Evolutionary conservation across 306 rosid genomes (phyloP).

Genomic region (Lathyrus tuberosus): DNA sequence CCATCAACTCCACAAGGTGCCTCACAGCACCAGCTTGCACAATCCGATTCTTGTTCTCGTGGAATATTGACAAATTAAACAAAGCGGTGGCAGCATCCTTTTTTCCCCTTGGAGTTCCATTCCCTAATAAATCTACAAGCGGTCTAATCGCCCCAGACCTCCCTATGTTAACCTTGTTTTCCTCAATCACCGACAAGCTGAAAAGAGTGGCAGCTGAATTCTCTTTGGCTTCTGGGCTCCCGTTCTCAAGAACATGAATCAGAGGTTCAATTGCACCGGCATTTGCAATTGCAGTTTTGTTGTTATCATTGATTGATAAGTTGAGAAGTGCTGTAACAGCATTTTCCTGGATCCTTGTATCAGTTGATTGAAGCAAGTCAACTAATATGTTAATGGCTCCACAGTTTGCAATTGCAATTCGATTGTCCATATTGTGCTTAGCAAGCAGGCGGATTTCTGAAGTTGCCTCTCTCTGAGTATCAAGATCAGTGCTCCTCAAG

Average conservation of each 20-base stretch:
- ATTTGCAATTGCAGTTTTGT: conserved; percentile 76
- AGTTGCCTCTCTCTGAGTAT: conserved; percentile 78
- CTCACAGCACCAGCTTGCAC: conserved; percentile 95
- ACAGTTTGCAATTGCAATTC: conserved; percentile 85
- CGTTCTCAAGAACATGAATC: conserved; percentile 81
- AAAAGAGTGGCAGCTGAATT: conserved; percentile 98
- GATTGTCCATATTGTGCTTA: conserved; percentile 79
- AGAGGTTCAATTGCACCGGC: conserved; percentile 89
- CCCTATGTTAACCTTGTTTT: conserved; percentile 84
- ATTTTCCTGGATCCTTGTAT: conserved; percentile 77
- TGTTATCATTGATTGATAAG: conserved; percentile 84
- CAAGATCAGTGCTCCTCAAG: conserved; percentile 64
- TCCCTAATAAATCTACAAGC: conserved; percentile 86
- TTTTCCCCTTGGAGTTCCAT: conserved; percentile 95
- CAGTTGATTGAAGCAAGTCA: conserved; percentile 67
- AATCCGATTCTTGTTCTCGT: conserved; percentile 85
- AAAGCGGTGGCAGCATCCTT: conserved; percentile 98
- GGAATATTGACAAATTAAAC: conserved; percentile 85
- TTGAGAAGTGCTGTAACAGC: conserved; percentile 96
- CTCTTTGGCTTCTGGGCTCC: conserved; percentile 96
- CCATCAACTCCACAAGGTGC: conserved; percentile 96
- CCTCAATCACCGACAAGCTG: conserved; percentile 93
- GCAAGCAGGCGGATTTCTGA: conserved; percentile 81
- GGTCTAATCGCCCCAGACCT: conserved; percentile 91
- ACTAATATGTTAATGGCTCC: conserved; percentile 83